These are phyloP conservation scores for Globisporangium cylindrosporum DNA, from an alignment of 352 stramenopile species.

Conservation along the genomic window DNA sequence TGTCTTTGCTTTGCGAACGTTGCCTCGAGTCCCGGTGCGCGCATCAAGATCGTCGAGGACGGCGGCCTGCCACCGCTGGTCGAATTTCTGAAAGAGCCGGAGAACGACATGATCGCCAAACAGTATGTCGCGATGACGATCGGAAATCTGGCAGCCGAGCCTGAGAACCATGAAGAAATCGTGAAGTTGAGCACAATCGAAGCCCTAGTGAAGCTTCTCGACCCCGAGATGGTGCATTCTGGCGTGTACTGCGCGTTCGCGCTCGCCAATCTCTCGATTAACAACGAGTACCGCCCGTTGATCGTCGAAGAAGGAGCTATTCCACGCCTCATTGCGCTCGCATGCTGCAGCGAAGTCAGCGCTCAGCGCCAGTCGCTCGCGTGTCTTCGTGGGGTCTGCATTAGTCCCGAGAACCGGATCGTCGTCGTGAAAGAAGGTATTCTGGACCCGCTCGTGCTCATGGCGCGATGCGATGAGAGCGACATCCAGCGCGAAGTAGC, in stretches of 20 bases:
- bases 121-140: slow-evolving; percentile 96
- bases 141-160: slow-evolving; percentile 94
- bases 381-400: slow-evolving; percentile 92
- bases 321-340: slow-evolving; percentile 91
- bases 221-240: slow-evolving; percentile 83
- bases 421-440: slow-evolving; percentile 93
- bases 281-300: slow-evolving; percentile 89
- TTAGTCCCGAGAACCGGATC: slow-evolving; percentile 86
- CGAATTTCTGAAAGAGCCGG: slow-evolving; percentile 86
- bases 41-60: slow-evolving; percentile 93
- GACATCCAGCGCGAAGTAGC: slow-evolving; percentile 92
- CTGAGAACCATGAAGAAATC: slow-evolving; percentile 94
- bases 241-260: slow-evolving; percentile 93
- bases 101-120: slow-evolving; percentile 88
- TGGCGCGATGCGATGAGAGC: slow-evolving; percentile 91
- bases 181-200: slow-evolving; percentile 89
- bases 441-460: slow-evolving; percentile 94
- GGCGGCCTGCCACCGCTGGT: slow-evolving; percentile 87
- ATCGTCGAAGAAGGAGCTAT: slow-evolving; percentile 94
- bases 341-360: slow-evolving; percentile 92
- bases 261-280: slow-evolving; percentile 93
- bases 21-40: slow-evolving; percentile 81
- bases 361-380: slow-evolving; percentile 92
- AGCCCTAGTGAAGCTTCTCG: slow-evolving; percentile 90
- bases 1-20: slow-evolving; percentile 96